These are phyloP conservation scores for Cadophora malorum DNA, from an alignment of 2,329 filamentous ascomycete species.

Conservation along the genomic window DNA sequence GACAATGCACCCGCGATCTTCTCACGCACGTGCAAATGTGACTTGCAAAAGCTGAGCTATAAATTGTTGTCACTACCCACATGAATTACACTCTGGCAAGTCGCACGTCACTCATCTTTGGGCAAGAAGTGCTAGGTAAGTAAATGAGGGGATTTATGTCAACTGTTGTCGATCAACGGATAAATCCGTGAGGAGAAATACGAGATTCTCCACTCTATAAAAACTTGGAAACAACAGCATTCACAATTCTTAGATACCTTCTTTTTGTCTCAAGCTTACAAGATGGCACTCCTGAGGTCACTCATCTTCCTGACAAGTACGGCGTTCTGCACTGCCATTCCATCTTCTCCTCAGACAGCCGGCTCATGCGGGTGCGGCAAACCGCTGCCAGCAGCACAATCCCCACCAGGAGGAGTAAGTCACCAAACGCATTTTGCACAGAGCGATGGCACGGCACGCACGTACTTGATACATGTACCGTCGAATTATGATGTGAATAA, in stretches of 20 bases:
- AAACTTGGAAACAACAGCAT: not conserved
- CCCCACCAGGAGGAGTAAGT: constrained; percentile 14
- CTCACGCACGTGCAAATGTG: not conserved
- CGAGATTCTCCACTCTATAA: not conserved
- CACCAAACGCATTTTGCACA: constrained; percentile 18
- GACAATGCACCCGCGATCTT: too few relatives aligned
- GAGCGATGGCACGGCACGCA: constrained; percentile 35
- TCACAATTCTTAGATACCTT: too few relatives aligned
- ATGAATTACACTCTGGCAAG: too few relatives aligned
- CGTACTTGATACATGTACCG: constrained; percentile 49
- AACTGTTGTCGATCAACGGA: not conserved
- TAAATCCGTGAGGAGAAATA: not conserved
- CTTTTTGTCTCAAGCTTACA: not conserved
- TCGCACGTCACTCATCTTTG: not conserved
- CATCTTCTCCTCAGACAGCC: not conserved
- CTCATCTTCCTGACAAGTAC: constrained; percentile 17
- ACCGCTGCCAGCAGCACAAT: constrained; percentile 14
- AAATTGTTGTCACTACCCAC: too few relatives aligned
- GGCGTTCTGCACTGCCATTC: not conserved
- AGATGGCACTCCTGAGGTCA: not conserved
- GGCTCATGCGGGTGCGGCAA: constrained; percentile 19
- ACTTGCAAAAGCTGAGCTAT: too few relatives aligned
- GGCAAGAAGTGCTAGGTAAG: not conserved
- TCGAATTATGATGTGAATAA: constrained; percentile 46
- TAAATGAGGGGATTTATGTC: not conserved